These are phyloP conservation scores for Cercospora janseana DNA, from an alignment of 2,329 filamentous ascomycete species.

Conservation along the genomic window DNA sequence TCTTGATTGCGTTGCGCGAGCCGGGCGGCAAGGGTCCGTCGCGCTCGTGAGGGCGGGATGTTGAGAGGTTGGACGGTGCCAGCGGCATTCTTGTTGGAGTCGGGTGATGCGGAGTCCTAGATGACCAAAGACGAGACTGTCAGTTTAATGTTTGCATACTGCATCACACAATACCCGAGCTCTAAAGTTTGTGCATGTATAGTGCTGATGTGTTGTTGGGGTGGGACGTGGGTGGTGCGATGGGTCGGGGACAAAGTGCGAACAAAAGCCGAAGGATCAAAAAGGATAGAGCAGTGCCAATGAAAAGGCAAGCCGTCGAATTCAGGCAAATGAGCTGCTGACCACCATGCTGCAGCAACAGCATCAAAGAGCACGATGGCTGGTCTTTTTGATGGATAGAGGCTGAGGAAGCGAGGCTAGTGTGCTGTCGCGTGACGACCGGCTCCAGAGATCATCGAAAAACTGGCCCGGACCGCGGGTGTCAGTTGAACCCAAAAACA, in stretches of 20 bases:
- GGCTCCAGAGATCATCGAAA: constrained; percentile 14
- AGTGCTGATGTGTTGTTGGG: too few relatives aligned
- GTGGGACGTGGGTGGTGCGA: constrained; percentile 12
- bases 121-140: constrained; percentile 5
- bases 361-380: too few relatives aligned
- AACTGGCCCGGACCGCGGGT: constrained; percentile 17
- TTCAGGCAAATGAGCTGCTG: constrained; percentile 6
- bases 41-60: constrained; percentile 79
- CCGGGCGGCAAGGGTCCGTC: constrained; percentile 84
- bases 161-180: constrained; percentile 4
- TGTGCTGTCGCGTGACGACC: constrained; percentile 15
- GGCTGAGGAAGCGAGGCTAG: constrained; percentile 12
- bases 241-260: neutral
- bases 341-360: constrained; percentile 12
- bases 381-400: constrained; percentile 12
- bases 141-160: constrained; percentile 6
- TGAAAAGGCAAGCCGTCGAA: constrained; percentile 5
- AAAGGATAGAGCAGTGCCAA: constrained; percentile 4
- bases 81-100: constrained; percentile 32
- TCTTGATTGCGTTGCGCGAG: constrained; percentile 56
- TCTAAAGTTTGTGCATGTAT: too few relatives aligned
- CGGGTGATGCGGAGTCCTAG: constrained; percentile 18
- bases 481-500: constrained; percentile 15
- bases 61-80: constrained; percentile 71
- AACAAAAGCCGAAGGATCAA: neutral